Evolutionary conservation across 768 basidiomycete species (phyloP).

Genomic region (Psilocybe tampanensis): DNA sequence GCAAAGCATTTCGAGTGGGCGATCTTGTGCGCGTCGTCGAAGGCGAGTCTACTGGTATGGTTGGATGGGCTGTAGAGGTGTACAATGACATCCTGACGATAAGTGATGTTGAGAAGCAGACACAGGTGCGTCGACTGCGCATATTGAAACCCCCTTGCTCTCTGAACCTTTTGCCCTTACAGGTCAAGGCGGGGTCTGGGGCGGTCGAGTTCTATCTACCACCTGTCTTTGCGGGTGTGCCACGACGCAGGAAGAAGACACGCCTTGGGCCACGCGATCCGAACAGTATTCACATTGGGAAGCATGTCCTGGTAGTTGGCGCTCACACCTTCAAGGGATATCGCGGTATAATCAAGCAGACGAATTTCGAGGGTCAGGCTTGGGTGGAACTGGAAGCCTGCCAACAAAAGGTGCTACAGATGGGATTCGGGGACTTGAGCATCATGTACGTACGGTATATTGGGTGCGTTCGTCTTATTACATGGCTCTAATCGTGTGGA

Average conservation of each 20-base stretch:
- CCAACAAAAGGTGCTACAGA: neutral
- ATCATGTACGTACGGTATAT: too few relatives aligned
- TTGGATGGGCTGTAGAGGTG: neutral
- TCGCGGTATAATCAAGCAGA: neutral
- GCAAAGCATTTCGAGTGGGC: neutral
- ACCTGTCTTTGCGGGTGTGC: neutral
- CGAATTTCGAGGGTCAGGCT: neutral
- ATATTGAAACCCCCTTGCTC: too few relatives aligned
- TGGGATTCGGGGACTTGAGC: neutral
- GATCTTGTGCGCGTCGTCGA: neutral
- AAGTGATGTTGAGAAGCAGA: neutral
- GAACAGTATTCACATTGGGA: slow-evolving; percentile 1
- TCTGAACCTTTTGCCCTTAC: too few relatives aligned
- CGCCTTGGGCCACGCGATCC: neutral
- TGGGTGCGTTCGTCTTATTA: too few relatives aligned
- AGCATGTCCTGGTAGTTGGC: neutral
- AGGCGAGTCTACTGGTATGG: neutral
- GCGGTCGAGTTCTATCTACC: neutral
- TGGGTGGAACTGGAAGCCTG: neutral
- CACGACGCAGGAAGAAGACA: neutral
- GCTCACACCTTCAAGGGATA: neutral
- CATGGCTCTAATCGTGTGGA: too few relatives aligned
- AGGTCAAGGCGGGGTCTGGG: neutral
- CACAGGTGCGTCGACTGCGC: too few relatives aligned
- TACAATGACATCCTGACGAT: neutral